Evolutionary conservation across 768 basidiomycete genomes (phyloP).

Genomic region (Leucocoprinus sp.): DNA sequence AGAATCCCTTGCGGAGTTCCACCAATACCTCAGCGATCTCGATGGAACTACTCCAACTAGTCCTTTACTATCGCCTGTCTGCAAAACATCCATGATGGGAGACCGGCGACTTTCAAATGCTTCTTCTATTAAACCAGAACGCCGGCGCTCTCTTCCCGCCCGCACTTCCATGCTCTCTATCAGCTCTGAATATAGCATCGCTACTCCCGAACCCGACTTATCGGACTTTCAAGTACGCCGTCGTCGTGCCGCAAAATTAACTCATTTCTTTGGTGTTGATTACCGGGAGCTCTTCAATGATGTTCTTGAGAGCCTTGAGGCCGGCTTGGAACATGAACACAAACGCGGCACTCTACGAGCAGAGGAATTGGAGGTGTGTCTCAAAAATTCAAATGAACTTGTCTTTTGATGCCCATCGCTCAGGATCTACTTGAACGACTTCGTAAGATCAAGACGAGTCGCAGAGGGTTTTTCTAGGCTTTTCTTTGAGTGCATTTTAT

Average conservation of each 20-base stretch:
- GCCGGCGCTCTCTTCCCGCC: conserved; percentile 62
- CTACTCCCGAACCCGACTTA: conserved; percentile 34
- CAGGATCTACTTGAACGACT: conserved; percentile 52
- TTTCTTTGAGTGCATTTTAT: neutral
- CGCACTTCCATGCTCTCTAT: conserved; percentile 55
- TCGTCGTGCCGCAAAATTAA: conserved; percentile 72
- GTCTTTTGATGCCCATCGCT: conserved; percentile 5
- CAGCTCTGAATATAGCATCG: conserved; percentile 38
- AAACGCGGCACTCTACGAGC: conserved; percentile 53
- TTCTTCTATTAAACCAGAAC: conserved; percentile 45
- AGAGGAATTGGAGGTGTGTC: conserved; percentile 65
- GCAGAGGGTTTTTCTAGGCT: conserved; percentile 20
- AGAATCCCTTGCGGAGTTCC: conserved; percentile 65
- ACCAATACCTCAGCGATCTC: conserved; percentile 49
- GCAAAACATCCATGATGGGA: conserved; percentile 9
- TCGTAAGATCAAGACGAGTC: conserved; percentile 47
- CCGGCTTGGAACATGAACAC: conserved; percentile 61
- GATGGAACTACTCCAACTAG: conserved; percentile 12
- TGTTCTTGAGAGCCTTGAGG: conserved; percentile 76
- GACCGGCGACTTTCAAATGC: conserved; percentile 27
- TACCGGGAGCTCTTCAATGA: conserved; percentile 72
- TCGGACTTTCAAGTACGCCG: conserved; percentile 64
- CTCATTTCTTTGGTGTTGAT: conserved; percentile 82
- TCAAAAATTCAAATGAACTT: neutral
- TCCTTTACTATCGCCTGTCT: neutral